A percentile compares a stretch with the other conserved stretches of the same genome.
phyloP scores from a whole-genome alignment of 2,329 filamentous ascomycete genomes.

The Alternaria alternata region DNA sequence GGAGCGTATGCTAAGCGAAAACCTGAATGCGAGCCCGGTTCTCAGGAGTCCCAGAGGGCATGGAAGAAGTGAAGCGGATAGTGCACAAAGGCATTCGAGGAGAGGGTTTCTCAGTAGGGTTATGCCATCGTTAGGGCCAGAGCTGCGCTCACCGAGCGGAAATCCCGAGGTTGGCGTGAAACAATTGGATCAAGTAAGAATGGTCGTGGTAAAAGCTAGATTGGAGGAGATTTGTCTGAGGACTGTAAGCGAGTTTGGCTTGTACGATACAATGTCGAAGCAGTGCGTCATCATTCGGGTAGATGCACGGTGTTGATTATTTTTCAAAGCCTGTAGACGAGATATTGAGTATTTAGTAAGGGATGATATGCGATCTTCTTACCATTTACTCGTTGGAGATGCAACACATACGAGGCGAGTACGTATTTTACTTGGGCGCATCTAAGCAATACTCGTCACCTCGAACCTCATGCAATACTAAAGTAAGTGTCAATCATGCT shows the following conservation, averaged over 20 bases:
- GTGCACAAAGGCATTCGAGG: slow-evolving; percentile 15
- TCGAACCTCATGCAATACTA: background rate
- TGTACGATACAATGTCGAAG: slow-evolving; percentile 48
- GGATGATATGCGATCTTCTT: background rate
- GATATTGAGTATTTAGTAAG: background rate
- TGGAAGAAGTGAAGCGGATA: slow-evolving; percentile 3
- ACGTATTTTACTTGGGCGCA: background rate
- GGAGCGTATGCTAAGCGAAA: slow-evolving; percentile 43
- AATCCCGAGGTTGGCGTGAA: slow-evolving; percentile 32
- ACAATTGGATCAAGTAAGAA: slow-evolving; percentile 17
- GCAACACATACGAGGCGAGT: background rate
- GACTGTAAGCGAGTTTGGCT: slow-evolving; percentile 46
- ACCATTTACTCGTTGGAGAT: background rate
- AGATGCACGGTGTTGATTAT: slow-evolving; percentile 40
- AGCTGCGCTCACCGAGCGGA: slow-evolving; percentile 26
- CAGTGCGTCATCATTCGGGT: slow-evolving; percentile 44
- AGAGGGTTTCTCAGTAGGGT: slow-evolving; percentile 36
- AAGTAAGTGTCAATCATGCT: background rate
- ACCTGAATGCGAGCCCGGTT: slow-evolving; percentile 36
- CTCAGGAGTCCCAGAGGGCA: slow-evolving; percentile 13
- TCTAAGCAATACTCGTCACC: background rate
- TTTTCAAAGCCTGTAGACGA: background rate
- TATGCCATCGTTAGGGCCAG: slow-evolving; percentile 29
- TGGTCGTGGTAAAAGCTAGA: slow-evolving; percentile 39
- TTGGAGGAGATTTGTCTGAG: slow-evolving; percentile 46